Evolutionary conservation across 2,329 filamentous ascomycete species (phyloP).

Genomic region (Thelonectria olida): DNA sequence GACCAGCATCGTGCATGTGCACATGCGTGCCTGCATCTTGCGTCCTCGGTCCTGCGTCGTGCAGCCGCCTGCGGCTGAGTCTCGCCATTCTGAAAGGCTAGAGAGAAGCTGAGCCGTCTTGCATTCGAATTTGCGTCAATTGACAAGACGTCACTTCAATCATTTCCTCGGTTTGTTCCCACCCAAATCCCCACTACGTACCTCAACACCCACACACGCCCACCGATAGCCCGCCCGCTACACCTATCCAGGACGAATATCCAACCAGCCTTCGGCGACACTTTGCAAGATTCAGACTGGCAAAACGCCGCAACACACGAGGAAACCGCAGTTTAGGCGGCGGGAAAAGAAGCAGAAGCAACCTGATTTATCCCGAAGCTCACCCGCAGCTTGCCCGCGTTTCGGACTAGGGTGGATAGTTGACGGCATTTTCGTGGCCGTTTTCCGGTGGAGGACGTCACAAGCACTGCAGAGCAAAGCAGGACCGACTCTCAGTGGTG

Average conservation of each 20-base stretch:
- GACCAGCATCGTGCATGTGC: slow-evolving; percentile 9
- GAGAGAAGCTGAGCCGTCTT: neutral
- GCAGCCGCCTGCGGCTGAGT: neutral
- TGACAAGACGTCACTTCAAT: neutral
- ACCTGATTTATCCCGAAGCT: slow-evolving; percentile 15
- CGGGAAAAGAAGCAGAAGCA: neutral
- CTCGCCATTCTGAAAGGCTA: neutral
- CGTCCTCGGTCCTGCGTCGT: neutral
- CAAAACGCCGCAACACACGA: slow-evolving; percentile 7
- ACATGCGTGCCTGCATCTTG: slow-evolving; percentile 21
- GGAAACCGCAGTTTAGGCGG: slow-evolving; percentile 2
- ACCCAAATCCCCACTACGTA: slow-evolving; percentile 7
- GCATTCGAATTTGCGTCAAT: slow-evolving; percentile 1
- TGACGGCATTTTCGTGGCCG: slow-evolving; percentile 21
- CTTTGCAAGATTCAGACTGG: slow-evolving; percentile 3
- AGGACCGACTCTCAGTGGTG: slow-evolving; percentile 21
- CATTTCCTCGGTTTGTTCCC: slow-evolving; percentile 8
- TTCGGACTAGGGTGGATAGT: slow-evolving; percentile 8
- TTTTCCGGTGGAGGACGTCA: slow-evolving; percentile 18
- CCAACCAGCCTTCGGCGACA: slow-evolving; percentile 2
- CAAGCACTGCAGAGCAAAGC: slow-evolving; percentile 6
- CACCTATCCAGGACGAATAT: slow-evolving; percentile 15
- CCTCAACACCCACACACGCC: neutral
- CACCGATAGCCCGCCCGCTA: slow-evolving; percentile 6
- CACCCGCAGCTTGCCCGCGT: slow-evolving; percentile 12